Evolutionary conservation across 2,329 filamentous ascomycete genomes (phyloP).

Genomic region (Paramyrothecium sp.): DNA sequence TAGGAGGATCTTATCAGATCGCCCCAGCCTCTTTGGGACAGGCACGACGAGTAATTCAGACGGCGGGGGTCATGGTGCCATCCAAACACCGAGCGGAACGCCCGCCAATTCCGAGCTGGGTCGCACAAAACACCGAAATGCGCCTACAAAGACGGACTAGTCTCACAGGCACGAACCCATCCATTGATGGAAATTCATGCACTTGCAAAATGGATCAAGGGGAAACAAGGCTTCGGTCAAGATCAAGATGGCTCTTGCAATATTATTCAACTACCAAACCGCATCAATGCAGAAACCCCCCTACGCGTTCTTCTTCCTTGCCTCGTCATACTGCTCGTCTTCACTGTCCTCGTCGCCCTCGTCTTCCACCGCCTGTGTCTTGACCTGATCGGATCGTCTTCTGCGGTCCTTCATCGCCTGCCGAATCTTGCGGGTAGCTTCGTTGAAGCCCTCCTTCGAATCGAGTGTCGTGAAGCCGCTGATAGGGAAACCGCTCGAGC

Average conservation of each 20-base stretch:
- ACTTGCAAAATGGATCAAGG: no score
- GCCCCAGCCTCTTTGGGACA: neutral
- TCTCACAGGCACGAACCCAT: no score
- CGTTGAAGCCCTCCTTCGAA: conserved; percentile 70
- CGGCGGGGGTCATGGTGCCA: no score
- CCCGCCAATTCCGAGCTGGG: no score
- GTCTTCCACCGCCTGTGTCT: conserved; percentile 31
- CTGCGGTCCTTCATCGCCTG: conserved; percentile 74
- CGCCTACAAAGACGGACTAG: no score
- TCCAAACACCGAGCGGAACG: no score
- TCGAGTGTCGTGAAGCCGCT: conserved; percentile 68
- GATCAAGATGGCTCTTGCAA: neutral
- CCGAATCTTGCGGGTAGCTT: conserved; percentile 80
- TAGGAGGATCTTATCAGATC: neutral
- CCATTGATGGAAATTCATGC: no score
- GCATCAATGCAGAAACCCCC: neutral
- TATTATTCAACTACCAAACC: neutral
- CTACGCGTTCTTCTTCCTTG: conserved; percentile 39
- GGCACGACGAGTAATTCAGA: no score
- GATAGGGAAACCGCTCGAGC: conserved; percentile 62
- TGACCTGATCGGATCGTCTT: conserved; percentile 46
- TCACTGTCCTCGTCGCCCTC: conserved; percentile 32
- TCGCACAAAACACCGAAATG: no score
- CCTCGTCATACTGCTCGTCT: conserved; percentile 41
- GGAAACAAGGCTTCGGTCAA: no score